Conservation (phyloP, 352 stramenopile species). For the Globisporangium nagaii region DNA sequence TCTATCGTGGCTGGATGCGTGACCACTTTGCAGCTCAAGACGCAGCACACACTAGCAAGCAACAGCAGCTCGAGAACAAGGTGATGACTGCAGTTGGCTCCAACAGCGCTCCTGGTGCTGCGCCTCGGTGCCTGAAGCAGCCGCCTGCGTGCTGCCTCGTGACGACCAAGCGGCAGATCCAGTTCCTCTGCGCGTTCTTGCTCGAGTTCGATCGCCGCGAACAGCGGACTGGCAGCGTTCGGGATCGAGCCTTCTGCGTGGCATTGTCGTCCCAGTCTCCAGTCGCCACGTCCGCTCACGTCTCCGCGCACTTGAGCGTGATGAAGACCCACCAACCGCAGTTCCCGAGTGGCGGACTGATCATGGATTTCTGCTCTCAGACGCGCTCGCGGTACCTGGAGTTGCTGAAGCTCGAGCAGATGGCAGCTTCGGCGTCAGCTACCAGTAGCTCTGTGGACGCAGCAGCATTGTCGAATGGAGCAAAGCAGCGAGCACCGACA, state of each 20-base stretch:
- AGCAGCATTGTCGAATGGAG: neutral
- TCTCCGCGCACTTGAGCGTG: conserved; percentile 25
- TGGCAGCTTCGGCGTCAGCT: neutral
- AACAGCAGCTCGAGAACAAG: neutral
- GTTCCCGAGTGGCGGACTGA: conserved; percentile 15
- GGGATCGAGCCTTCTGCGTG: too few species aligned
- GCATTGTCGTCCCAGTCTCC: neutral
- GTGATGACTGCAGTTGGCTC: neutral
- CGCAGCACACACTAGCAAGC: too few species aligned
- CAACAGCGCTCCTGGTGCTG: neutral
- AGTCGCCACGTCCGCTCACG: conserved; percentile 10
- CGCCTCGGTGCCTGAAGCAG: conserved; percentile 2
- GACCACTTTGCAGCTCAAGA: conserved; percentile 13
- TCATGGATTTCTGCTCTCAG: conserved; percentile 31
- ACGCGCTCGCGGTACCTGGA: conserved; percentile 17
- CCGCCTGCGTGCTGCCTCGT: conserved; percentile 11
- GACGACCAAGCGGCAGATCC: conserved; percentile 26
- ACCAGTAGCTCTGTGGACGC: neutral
- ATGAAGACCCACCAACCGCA: conserved; percentile 31
- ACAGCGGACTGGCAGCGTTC: too few species aligned
- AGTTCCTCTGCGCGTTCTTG: conserved; percentile 33
- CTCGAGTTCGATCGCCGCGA: conserved; percentile 25
- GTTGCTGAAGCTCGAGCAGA: conserved; percentile 16
- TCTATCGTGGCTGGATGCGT: conserved; percentile 25
- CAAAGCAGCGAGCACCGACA: neutral